Evolutionary conservation across 2,329 filamentous ascomycete genomes (phyloP).

Genomic region (Fusarium pseudograminearum): DNA sequence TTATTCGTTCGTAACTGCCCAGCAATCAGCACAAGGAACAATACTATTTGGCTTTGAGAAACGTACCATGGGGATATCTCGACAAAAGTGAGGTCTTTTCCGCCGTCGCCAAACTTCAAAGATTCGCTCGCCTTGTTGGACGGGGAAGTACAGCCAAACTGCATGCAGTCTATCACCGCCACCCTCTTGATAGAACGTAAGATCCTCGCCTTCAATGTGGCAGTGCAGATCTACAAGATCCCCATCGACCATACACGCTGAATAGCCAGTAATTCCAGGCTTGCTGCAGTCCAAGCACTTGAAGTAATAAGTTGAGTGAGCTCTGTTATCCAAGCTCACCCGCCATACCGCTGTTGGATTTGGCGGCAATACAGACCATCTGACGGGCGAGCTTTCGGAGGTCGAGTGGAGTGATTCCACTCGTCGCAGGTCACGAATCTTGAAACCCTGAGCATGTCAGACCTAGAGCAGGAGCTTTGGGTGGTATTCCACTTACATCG

Average conservation of each 20-base stretch:
- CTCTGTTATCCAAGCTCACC: constrained; percentile 8
- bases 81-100: constrained; percentile 4
- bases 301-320: not conserved
- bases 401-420: not conserved
- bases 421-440: constrained; percentile 10
- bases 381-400: not conserved
- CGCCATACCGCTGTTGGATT: not conserved
- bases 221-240: constrained; percentile 13
- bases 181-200: not conserved
- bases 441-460: constrained; percentile 11
- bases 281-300: constrained; percentile 5
- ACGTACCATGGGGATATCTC: constrained; percentile 17
- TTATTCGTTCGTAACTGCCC: constrained; percentile 19
- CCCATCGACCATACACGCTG: constrained; percentile 13
- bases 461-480: too few relatives aligned
- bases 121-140: constrained; percentile 1
- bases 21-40: not conserved
- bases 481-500: not conserved
- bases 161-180: constrained; percentile 5
- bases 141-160: constrained; percentile 21
- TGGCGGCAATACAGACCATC: constrained; percentile 15
- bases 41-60: rapidly evolving
- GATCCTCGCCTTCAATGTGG: not conserved
- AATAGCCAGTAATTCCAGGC: constrained; percentile 11
- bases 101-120: constrained; percentile 19